Base-by-base conservation (phyloP, 352 stramenopile species). In the Blastocystis sp. region DNA sequence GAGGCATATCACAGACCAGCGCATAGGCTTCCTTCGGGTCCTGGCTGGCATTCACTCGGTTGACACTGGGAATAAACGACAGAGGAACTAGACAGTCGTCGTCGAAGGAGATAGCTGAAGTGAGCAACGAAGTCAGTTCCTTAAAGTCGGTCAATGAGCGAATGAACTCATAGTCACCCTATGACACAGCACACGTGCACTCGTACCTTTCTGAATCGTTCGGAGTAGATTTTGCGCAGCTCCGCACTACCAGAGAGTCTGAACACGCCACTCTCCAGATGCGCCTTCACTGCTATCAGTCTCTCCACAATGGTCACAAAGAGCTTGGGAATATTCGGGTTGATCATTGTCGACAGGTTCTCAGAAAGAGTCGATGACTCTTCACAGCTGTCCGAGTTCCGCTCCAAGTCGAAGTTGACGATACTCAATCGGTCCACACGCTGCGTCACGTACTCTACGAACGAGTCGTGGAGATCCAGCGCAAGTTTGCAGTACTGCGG, bases 81-180 rank as follows among this genome's bases (percentile, higher is more conserved):
- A 16, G 16, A 11, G 73, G 73, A 16, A 85, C 53, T 24, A 85
- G 3, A 5, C 73, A n/a, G 20, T 85, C 73, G 30, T 65, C 73
- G 5, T 16, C 16, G 47, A 85, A 85, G 13, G 30, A 43, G 16
- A 85, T n/a, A 6, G 34, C 26, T 4, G 47, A 45, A 0, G 26
- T 45, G 18, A 85, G 26, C n/a, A 85, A 55, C 16, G 53, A 68
- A 3, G 73, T 43, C n/a, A 85, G 47, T 43, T 85, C 73, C 73
- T 66, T 68, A n/a, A 47, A 68, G 18, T 53, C 73, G 20, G 16
- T 37, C 37, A 47, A 24, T 20, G 47, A 69, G 2, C 34, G 73
- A 24, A 85, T 85, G 30, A 26, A 85, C 11, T 59, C 53, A n/a
- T 85, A 85, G 56, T 85, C 73, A n/a, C 73, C 73, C 73, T 85